phyloP scores from a whole-genome alignment of 139 green algal genomes.

The Chlamydomonas schloesseri region DNA sequence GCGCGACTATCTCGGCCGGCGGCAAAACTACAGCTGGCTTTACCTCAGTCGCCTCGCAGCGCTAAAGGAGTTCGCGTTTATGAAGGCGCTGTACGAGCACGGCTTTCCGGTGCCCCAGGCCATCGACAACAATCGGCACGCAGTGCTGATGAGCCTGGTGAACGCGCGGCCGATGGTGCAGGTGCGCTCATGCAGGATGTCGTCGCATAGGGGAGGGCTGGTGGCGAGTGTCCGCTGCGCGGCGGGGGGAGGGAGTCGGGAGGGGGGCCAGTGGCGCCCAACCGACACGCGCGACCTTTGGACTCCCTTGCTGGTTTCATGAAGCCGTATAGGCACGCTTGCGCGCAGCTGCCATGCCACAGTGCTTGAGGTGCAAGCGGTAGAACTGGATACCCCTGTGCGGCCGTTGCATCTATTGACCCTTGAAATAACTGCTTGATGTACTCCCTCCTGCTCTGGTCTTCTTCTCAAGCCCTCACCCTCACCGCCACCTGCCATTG shows the following conservation, averaged over 20 bases:
- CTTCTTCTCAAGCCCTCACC: too few relatives aligned
- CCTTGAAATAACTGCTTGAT: too few relatives aligned
- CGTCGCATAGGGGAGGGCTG: too few relatives aligned
- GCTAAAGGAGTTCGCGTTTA: slow-evolving; percentile 98
- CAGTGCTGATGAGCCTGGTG: slow-evolving; percentile 93
- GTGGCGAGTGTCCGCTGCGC: not conserved
- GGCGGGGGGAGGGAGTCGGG: not conserved
- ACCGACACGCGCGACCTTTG: too few relatives aligned
- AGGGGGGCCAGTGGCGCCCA: not conserved
- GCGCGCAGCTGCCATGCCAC: too few relatives aligned
- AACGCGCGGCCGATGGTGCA: slow-evolving; percentile 85
- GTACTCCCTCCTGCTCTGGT: too few relatives aligned
- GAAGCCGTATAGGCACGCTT: too few relatives aligned
- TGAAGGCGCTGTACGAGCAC: slow-evolving; percentile 92
- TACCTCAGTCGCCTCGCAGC: slow-evolving; percentile 95
- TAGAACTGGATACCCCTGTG: too few relatives aligned
- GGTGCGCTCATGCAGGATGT: slow-evolving; percentile 36
- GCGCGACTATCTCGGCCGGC: slow-evolving; percentile 92
- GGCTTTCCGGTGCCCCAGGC: slow-evolving; percentile 94
- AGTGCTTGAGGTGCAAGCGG: too few relatives aligned
- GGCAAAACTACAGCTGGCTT: slow-evolving; percentile 89
- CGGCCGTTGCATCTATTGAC: too few relatives aligned
- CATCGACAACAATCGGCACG: slow-evolving; percentile 95
- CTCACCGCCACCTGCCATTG: too few relatives aligned
- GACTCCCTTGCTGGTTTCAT: too few relatives aligned